Base-by-base conservation (phyloP, 768 basidiomycete species). In the Sutorius australiensis region DNA sequence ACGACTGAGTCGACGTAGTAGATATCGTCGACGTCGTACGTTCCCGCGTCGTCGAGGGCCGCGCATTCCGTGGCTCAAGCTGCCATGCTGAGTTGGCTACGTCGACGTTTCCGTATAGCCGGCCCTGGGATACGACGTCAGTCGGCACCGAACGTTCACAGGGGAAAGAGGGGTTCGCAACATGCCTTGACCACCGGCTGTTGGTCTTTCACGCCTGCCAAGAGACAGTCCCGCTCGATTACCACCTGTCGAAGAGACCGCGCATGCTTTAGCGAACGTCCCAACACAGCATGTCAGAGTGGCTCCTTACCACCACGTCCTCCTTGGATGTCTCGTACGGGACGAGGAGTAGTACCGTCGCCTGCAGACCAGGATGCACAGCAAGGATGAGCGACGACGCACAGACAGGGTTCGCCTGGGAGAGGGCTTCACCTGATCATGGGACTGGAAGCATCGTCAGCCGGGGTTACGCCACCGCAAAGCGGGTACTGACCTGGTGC, bases 11-110 rank as follows among this genome's bases (percentile, higher is more conserved):
- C 4, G 88, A 90, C 0, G 83, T 73, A 2, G 87, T 87, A 9
- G 89, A 90, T 6, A 84, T 73, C 13, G 86, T 83, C 13, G 88
- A 89, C 3, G 82, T 83, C 0, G 89, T 91, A 17, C 88, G 83
- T 53, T 86, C 87, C 61, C 89, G 76, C 14, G 76, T 73, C 0
- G 82, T 73, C 0, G 82, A 79, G 38, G 77, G 72, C 8, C 68
- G 62, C 19, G 79, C 74, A 13, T 71, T 69, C 32, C 78, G 80
- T n/a, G 85, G 82, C 65, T 92, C 89, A 17, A 92, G 80, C 64
- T 90, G 87, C 89, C 89, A 92, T 32, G 82, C 75, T 4, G 87
- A 89, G 38, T 76, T 83, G 6, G 77, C 65, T 2, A 79, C 78
- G 68, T 88, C 84, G 43, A 92, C 79, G 39, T 75, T 74, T 58